Conservation (phyloP, 2,329 filamentous ascomycete species). For the Fusarium sp. region DNA sequence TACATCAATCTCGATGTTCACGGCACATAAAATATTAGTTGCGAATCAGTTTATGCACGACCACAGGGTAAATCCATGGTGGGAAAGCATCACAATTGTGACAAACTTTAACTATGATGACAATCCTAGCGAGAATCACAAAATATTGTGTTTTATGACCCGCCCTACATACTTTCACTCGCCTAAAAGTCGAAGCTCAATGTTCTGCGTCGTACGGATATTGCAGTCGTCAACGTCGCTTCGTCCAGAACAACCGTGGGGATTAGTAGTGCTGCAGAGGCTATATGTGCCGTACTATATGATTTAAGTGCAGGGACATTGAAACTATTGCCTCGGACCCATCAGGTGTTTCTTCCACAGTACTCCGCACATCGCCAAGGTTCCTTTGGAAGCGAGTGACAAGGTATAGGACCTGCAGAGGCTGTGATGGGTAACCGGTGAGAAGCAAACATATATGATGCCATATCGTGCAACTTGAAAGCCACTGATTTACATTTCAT, state of each 20-base stretch:
- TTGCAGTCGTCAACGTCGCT: slow-evolving; percentile 16
- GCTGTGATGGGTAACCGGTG: background rate
- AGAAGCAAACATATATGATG: background rate
- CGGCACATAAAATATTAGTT: background rate
- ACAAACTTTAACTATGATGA: background rate
- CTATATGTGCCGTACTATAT: slow-evolving; percentile 38
- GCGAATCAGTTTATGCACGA: background rate
- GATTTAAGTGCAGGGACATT: slow-evolving; percentile 14
- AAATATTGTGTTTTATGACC: background rate
- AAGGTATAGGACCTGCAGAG: background rate
- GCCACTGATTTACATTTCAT: background rate
- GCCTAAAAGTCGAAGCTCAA: slow-evolving; percentile 1
- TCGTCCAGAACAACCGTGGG: slow-evolving; percentile 1
- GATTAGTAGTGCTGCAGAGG: slow-evolving; percentile 4
- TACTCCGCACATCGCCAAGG: background rate
- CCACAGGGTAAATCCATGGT: background rate
- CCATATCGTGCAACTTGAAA: slow-evolving; percentile 10
- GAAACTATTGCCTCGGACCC: slow-evolving; percentile 32
- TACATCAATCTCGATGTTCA: background rate
- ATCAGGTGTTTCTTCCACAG: slow-evolving; percentile 11
- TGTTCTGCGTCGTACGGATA: slow-evolving; percentile 17
- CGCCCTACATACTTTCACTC: background rate
- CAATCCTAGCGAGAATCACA: background rate
- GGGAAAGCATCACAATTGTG: background rate
- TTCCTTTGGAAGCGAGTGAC: background rate